Percentiles rank a stretch among this genome's conserved stretches.
phyloP scores from a whole-genome alignment of 2,329 filamentous ascomycete species.

The Claviceps capensis region DNA sequence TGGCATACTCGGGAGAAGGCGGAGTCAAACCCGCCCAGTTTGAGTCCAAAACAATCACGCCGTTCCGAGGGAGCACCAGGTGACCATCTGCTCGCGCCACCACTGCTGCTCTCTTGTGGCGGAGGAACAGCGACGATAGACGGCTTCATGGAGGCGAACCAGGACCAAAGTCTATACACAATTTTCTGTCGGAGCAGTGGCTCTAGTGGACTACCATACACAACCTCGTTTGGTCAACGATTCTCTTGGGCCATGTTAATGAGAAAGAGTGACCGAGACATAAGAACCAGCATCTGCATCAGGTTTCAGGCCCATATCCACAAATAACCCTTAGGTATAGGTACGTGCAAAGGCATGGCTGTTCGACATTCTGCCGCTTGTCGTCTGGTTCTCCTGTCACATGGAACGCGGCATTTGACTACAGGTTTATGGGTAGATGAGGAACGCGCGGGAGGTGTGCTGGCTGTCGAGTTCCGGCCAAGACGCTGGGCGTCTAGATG shows the following conservation, averaged over 20 bases:
- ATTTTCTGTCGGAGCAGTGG: neutral
- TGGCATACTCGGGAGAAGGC: neutral
- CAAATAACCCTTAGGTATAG: no score
- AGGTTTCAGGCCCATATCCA: no score
- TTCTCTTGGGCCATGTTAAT: neutral
- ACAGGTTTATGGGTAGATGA: slow-evolving; percentile 17
- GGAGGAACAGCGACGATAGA: neutral
- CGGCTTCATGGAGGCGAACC: neutral
- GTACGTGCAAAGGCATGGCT: no score
- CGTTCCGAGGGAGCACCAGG: neutral
- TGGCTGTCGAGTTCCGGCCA: slow-evolving; percentile 4
- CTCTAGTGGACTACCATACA: neutral
- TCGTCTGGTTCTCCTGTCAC: slow-evolving; percentile 8
- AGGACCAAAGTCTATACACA: neutral
- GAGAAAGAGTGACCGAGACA: no score
- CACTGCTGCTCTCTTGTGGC: neutral
- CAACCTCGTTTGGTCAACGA: neutral
- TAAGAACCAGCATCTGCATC: no score
- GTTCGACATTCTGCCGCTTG: slow-evolving; percentile 2
- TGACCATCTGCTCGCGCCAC: neutral
- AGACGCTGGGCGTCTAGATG: neutral
- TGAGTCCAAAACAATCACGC: neutral
- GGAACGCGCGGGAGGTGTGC: slow-evolving; percentile 9
- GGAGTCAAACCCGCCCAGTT: neutral
- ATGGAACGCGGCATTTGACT: slow-evolving; percentile 17